Conservation (phyloP, 768 basidiomycete species). For the Amanita polypyramis region DNA sequence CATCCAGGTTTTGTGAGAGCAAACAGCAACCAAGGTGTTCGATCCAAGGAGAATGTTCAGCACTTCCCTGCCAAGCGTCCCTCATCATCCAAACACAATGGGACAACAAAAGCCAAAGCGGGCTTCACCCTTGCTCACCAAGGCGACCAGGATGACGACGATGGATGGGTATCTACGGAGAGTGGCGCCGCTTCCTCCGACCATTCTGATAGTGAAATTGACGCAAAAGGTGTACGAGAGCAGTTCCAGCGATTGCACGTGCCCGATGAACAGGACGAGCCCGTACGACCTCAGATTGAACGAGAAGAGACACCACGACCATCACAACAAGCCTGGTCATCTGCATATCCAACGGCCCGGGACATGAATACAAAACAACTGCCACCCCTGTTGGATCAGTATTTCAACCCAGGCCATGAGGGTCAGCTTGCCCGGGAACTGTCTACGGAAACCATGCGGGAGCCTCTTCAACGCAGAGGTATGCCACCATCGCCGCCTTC, state of each 20-base stretch:
- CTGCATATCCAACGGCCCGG: background rate
- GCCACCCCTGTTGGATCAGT: background rate
- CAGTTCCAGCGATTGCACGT: conserved; percentile 2
- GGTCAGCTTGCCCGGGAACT: background rate
- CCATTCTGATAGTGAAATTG: conserved; percentile 30
- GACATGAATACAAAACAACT: background rate
- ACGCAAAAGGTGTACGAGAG: background rate
- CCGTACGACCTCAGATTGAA: background rate
- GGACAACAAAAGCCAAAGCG: conserved; percentile 26
- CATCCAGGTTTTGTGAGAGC: conserved; percentile 19
- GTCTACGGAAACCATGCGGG: conserved; percentile 5
- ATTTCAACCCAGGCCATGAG: conserved; percentile 4
- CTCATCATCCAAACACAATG: conserved; percentile 13
- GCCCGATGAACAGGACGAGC: background rate
- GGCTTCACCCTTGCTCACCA: conserved; percentile 52
- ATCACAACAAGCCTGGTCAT: background rate
- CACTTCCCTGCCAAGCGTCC: conserved; percentile 16
- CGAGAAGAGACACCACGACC: background rate
- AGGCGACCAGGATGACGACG: conserved; percentile 41
- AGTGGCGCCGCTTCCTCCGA: conserved; percentile 65
- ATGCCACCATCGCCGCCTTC: conserved; percentile 12
- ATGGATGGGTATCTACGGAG: conserved; percentile 73
- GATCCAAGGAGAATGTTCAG: conserved; percentile 23
- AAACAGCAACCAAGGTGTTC: conserved; percentile 25
- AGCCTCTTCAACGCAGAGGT: background rate